Percentiles rank a stretch among this genome's conserved stretches.
These are phyloP conservation scores for Xylaria telfairii DNA, from an alignment of 495 filamentous ascomycete species.

Conservation along the genomic window DNA sequence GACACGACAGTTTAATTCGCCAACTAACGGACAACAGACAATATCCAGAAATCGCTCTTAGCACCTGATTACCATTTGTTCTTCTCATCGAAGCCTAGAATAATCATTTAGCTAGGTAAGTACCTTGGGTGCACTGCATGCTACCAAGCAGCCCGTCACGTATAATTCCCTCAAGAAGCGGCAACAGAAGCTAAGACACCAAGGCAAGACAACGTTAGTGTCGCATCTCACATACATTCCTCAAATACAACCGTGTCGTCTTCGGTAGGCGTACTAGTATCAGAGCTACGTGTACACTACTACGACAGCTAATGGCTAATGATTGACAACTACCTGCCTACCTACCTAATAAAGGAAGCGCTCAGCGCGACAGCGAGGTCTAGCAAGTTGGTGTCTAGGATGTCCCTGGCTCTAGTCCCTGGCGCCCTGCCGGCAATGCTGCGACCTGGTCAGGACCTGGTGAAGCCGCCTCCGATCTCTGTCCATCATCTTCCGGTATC, in stretches of 20 bases:
- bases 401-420: conserved; percentile 3
- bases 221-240: neutral
- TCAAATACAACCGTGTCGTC: neutral
- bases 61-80: neutral
- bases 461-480: conserved; percentile 6
- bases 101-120: neutral
- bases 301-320: too few relatives aligned
- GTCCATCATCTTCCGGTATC: conserved; percentile 13
- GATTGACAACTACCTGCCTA: neutral
- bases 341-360: conserved; percentile 14
- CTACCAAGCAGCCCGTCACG: neutral
- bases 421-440: conserved; percentile 2
- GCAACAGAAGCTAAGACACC: neutral
- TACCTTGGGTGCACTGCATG: neutral
- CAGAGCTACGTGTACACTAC: neutral
- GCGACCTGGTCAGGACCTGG: neutral
- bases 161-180: neutral
- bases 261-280: neutral
- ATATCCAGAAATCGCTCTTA: neutral
- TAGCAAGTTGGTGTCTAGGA: neutral
- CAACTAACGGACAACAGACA: neutral
- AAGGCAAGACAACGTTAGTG: neutral
- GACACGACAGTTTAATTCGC: neutral
- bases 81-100: neutral
- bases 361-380: neutral